These are phyloP conservation scores for Aureobasidium sp. DNA, from an alignment of 2,329 filamentous ascomycete species.

Conservation along the genomic window DNA sequence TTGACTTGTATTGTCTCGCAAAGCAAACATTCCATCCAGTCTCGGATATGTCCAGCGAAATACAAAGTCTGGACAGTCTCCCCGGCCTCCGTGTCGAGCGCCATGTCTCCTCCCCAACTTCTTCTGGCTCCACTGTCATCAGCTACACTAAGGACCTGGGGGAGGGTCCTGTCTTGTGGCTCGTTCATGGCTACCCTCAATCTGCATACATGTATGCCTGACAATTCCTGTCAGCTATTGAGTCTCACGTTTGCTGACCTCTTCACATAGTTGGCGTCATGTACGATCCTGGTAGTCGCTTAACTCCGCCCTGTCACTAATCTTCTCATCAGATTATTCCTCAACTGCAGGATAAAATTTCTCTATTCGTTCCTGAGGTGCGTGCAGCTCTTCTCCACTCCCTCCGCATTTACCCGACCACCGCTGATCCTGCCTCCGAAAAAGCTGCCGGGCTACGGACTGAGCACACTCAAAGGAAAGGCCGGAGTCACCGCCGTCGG, in stretches of 20 bases:
- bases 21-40: background rate
- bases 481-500: conserved; percentile 32
- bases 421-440: background rate
- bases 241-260: background rate
- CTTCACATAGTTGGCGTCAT: conserved; percentile 21
- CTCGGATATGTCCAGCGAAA: background rate
- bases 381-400: background rate
- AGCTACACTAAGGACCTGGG: conserved; percentile 28
- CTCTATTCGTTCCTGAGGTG: conserved; percentile 39
- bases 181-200: conserved; percentile 42
- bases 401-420: background rate
- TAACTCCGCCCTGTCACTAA: background rate
- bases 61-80: conserved; percentile 20
- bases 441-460: conserved; percentile 41
- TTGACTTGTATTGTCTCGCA: too few species aligned
- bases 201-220: conserved; percentile 28
- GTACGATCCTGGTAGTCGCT: conserved; percentile 17
- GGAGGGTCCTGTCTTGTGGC: conserved; percentile 31
- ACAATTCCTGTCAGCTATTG: conserved; percentile 1
- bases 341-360: conserved; percentile 31
- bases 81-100: conserved; percentile 23
- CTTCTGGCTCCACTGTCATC: conserved; percentile 25
- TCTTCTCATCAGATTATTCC: conserved; percentile 28
- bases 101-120: conserved; percentile 22
- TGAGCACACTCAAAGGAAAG: conserved; percentile 27